Evolutionary conservation across 2,329 filamentous ascomycete species (phyloP), one percentile per base, ranked within the genome.

Genomic region (Capronia epimyces): DNA sequence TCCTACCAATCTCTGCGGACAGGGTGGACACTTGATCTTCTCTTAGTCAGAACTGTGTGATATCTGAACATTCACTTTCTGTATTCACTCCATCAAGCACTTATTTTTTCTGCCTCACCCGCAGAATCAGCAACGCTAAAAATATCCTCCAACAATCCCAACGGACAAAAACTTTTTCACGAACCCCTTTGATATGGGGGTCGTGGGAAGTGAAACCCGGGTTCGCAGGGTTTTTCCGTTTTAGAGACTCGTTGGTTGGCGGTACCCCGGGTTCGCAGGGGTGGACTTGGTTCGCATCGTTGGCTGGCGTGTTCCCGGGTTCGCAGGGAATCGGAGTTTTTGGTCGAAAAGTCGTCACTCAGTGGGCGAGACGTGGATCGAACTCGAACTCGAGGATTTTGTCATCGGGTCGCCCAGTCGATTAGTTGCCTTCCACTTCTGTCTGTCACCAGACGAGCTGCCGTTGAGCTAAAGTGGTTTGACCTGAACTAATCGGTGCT

Each of bases 201-300:
- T 37, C 34, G 34, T 37, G 34, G 34, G 34, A 37, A 37, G 34
- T 37, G 34, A 37, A 37, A 37, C 34, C 34, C 34, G 34, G 34
- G 34, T 3, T 37, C 34, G 34, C 18, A 18, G 34, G 34, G 34
- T 37, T 37, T 37, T 37, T 37, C 18, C 34, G 15, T 37, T 8
- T 9, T 9, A 7, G 7, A 20, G 6, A 18, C 34, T 13, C 34
- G 34, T 37, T 37, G 34, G 18, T 37, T 37, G 34, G 34, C 12
- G 34, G 6, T 15, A 37, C 34, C 34, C 34, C 34, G 34, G 34
- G 34, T 37, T 37, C 34, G 34, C 34, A 37, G 34, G 34, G 20
- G 34, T 37, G 27, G 25, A 7, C 25, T 6, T 12, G 25, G 25
- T 29, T 29, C 27, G 27, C n/a, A n/a, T n/a, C n/a, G n/a, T n/a